Evolutionary conservation across 1,139 yeast species (phyloP).

Genomic region (Suhomyces bokatorum): DNA sequence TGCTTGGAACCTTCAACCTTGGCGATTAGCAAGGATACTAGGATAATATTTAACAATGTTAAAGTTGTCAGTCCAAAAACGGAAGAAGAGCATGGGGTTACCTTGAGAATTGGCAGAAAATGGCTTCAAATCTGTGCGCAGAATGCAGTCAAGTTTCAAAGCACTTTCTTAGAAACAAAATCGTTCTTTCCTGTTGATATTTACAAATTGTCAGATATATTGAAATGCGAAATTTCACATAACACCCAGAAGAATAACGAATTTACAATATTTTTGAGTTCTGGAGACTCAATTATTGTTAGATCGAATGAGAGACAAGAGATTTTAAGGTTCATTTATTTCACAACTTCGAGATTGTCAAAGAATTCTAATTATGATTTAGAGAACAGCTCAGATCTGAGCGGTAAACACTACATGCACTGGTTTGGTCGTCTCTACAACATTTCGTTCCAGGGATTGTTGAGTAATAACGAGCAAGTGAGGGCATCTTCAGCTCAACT

Average conservation of each 20-base stretch:
- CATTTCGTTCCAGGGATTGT: constrained; percentile 66
- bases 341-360: constrained; percentile 57
- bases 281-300: constrained; percentile 49
- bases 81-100: constrained; percentile 46
- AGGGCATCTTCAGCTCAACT: constrained; percentile 65
- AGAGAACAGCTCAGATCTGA: constrained; percentile 10
- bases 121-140: constrained; percentile 59
- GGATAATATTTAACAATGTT: constrained; percentile 63
- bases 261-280: constrained; percentile 56
- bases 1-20: constrained; percentile 48
- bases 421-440: constrained; percentile 64
- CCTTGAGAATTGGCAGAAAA: constrained; percentile 68
- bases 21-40: constrained; percentile 49
- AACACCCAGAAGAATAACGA: constrained; percentile 30
- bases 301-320: constrained; percentile 64
- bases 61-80: constrained; percentile 45
- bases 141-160: constrained; percentile 26
- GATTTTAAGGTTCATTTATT: constrained; percentile 66
- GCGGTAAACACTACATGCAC: constrained; percentile 21
- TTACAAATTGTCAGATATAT: constrained; percentile 50
- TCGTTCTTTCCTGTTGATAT: constrained; percentile 54
- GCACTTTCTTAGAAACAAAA: constrained; percentile 25
- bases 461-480: constrained; percentile 58
- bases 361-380: constrained; percentile 24
- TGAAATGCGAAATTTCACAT: constrained; percentile 51